These are phyloP conservation scores for Colletotrichum orbiculare DNA, from an alignment of 2,329 filamentous ascomycete species.

Conservation along the genomic window DNA sequence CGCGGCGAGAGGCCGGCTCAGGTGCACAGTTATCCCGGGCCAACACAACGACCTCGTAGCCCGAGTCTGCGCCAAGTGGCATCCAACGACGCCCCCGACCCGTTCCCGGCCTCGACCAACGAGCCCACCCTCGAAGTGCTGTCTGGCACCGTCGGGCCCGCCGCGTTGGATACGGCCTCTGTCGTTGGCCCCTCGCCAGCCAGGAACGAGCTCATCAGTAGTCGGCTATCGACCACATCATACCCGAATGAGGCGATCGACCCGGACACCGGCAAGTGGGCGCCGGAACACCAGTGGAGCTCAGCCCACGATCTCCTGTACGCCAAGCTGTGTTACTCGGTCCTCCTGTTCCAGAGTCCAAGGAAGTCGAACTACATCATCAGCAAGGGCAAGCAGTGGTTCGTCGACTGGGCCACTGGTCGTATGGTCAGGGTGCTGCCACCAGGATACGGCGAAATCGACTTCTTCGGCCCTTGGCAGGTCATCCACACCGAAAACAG, in stretches of 20 bases:
- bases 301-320: slow-evolving; percentile 68
- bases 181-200: slow-evolving; percentile 35
- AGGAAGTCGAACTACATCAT: slow-evolving; percentile 69
- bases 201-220: slow-evolving; percentile 39
- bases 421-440: slow-evolving; percentile 64
- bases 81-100: slow-evolving; percentile 11
- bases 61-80: slow-evolving; percentile 13
- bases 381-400: slow-evolving; percentile 67
- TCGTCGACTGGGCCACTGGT: slow-evolving; percentile 69
- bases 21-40: slow-evolving; percentile 38
- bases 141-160: slow-evolving; percentile 13
- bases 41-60: slow-evolving; percentile 33
- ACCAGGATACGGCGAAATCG: slow-evolving; percentile 64
- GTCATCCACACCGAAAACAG: slow-evolving; percentile 61
- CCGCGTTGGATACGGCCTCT: slow-evolving; percentile 22
- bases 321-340: slow-evolving; percentile 69
- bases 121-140: slow-evolving; percentile 29
- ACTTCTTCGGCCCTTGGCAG: slow-evolving; percentile 62
- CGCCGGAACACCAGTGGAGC: slow-evolving; percentile 65
- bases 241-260: slow-evolving; percentile 59
- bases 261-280: slow-evolving; percentile 65
- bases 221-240: slow-evolving; percentile 57
- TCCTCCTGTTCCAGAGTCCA: slow-evolving; percentile 66
- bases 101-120: slow-evolving; percentile 26
- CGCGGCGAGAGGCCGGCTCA: slow-evolving; percentile 50